Percentiles rank a stretch among this genome's conserved stretches.
Evolutionary conservation across 73 alveolate species (phyloP).

Genomic region (Stentor coeruleus): DNA sequence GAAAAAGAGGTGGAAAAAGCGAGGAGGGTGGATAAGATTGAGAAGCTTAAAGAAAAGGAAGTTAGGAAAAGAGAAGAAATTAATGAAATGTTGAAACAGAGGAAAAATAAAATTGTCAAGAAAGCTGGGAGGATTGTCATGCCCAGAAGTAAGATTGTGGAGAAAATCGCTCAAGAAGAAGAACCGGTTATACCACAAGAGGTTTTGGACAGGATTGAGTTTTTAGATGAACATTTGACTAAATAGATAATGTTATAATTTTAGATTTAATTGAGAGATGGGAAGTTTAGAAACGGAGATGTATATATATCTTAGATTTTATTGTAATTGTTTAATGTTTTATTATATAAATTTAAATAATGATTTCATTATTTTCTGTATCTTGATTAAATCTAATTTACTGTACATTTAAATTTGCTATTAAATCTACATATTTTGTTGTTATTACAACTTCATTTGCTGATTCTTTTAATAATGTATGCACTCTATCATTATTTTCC

Average conservation of each 20-base stretch:
- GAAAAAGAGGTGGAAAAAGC: background rate
- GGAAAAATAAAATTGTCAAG: background rate
- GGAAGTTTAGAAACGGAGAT: too few species aligned
- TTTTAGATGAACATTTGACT: background rate
- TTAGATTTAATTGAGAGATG: too few species aligned
- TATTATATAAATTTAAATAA: too few species aligned
- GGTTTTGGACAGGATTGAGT: background rate
- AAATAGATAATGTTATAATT: background rate
- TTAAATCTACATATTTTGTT: too few species aligned
- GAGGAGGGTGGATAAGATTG: background rate
- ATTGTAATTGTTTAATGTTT: too few species aligned
- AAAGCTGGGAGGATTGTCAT: background rate
- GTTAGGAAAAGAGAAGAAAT: background rate
- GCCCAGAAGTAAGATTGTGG: background rate
- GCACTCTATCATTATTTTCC: too few species aligned
- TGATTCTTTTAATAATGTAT: too few species aligned
- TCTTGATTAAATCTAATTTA: too few species aligned
- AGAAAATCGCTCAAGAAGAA: background rate
- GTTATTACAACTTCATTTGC: too few species aligned
- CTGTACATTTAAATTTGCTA: too few species aligned
- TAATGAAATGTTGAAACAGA: background rate
- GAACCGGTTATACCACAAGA: background rate
- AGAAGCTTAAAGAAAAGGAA: background rate
- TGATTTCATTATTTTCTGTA: too few species aligned
- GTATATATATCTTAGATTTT: too few species aligned